A percentile compares a stretch with the other conserved stretches of the same genome.
Evolutionary conservation across 768 basidiomycete species (phyloP).

Genomic region (Trametes cinnabarina): DNA sequence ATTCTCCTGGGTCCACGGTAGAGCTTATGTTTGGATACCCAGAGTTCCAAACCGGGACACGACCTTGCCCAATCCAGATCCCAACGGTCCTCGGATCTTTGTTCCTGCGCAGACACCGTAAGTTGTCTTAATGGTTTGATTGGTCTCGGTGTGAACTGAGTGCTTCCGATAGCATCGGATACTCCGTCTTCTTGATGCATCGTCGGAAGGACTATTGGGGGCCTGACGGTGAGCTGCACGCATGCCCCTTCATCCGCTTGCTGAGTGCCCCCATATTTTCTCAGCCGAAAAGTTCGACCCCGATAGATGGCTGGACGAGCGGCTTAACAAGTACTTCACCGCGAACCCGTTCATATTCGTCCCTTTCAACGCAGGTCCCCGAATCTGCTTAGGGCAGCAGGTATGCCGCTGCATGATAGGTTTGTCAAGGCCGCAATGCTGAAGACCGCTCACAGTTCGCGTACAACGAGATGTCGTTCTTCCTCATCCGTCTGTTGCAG

Average conservation of each 20-base stretch:
- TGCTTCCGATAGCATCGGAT: conserved; percentile 16
- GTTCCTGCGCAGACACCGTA: conserved; percentile 29
- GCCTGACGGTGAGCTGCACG: conserved; percentile 38
- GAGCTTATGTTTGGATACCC: too few relatives aligned
- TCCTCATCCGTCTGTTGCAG: conserved; percentile 52
- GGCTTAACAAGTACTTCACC: conserved; percentile 50
- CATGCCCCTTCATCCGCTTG: too few relatives aligned
- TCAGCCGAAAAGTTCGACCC: conserved; percentile 52
- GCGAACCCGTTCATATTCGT: conserved; percentile 68
- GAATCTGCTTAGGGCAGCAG: conserved; percentile 60
- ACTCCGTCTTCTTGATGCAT: conserved; percentile 33
- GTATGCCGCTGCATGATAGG: conserved; percentile 10
- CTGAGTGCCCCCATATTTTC: background rate
- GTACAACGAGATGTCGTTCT: conserved; percentile 54
- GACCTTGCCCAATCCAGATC: conserved; percentile 22
- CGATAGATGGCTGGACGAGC: conserved; percentile 60
- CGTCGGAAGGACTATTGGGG: conserved; percentile 57
- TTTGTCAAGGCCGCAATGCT: background rate
- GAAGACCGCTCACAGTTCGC: conserved; percentile 39
- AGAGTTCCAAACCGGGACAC: conserved; percentile 26
- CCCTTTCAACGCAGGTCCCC: conserved; percentile 67
- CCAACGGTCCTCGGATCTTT: conserved; percentile 29
- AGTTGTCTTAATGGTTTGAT: conserved; percentile 8
- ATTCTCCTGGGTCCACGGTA: too few relatives aligned
- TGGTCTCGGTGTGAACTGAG: conserved; percentile 19